Conservation (phyloP, 2,329 filamentous ascomycete species). For the Penicillium sp. region DNA sequence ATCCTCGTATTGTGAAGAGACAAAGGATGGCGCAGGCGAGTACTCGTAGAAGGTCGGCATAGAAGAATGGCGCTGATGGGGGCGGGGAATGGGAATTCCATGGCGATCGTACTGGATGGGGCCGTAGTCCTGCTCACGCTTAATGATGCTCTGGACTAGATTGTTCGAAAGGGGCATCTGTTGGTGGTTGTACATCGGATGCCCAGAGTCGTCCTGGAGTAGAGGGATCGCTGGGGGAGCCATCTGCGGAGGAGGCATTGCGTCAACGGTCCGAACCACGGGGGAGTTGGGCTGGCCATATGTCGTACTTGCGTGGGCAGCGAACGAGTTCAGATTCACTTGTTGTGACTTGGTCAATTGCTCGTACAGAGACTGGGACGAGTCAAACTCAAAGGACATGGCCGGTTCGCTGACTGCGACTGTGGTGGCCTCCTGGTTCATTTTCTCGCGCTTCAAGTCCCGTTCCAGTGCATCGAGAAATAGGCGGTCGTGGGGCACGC, state of each 20-base stretch:
- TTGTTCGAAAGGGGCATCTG: conserved; percentile 67
- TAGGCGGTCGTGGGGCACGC: conserved; percentile 92
- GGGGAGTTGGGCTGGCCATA: conserved; percentile 76
- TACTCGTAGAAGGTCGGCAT: conserved; percentile 99
- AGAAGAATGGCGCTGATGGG: conserved; percentile 92
- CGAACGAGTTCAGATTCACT: conserved; percentile 96
- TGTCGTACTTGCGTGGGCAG: conserved; percentile 67
- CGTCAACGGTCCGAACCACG: conserved; percentile 81
- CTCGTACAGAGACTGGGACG: conserved; percentile 97
- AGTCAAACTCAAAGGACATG: conserved; percentile 98
- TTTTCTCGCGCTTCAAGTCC: conserved; percentile 98
- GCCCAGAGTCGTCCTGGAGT: conserved; percentile 61
- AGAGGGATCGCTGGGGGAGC: conserved; percentile 61
- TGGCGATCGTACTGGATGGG: conserved; percentile 90
- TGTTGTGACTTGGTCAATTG: conserved; percentile 99
- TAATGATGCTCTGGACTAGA: conserved; percentile 71
- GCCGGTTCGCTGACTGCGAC: conserved; percentile 96
- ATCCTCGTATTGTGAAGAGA: conserved; percentile 97
- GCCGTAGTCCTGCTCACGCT: conserved; percentile 81
- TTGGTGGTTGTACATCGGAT: conserved; percentile 63
- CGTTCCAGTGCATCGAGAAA: conserved; percentile 97
- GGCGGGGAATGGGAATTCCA: conserved; percentile 75
- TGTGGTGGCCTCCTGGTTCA: conserved; percentile 96
- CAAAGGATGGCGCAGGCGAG: conserved; percentile 94
- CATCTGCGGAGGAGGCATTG: conserved; percentile 87